phyloP scores from a whole-genome alignment of 1,284 basidiomycete genomes.

The Pulveroboletus sp. region DNA sequence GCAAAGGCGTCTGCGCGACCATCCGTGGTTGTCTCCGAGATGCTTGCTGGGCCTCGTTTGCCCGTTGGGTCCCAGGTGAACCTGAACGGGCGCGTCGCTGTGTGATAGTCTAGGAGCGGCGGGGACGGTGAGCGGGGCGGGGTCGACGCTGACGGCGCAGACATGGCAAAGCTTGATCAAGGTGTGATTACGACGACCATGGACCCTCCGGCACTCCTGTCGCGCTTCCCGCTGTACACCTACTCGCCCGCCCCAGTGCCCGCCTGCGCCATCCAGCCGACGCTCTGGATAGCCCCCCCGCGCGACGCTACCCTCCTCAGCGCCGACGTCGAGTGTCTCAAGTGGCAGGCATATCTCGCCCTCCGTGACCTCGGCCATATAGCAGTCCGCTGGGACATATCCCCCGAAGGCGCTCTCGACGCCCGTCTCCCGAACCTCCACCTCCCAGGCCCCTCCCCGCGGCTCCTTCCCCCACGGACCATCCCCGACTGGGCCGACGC shows the following conservation, averaged over 20 bases:
- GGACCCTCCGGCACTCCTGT: conserved; percentile 38
- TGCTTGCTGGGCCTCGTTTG: conserved; percentile 56
- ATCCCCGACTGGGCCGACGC: conserved; percentile 72
- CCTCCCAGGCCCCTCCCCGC: conserved; percentile 41
- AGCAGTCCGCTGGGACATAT: conserved; percentile 60
- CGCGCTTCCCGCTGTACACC: conserved; percentile 48
- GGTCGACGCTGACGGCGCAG: conserved; percentile 31
- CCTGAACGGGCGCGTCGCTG: conserved; percentile 51
- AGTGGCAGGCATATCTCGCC: conserved; percentile 81
- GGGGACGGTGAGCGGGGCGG: conserved; percentile 44
- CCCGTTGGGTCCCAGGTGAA: conserved; percentile 66
- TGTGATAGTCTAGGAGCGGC: conserved; percentile 36
- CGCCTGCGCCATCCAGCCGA: conserved; percentile 38
- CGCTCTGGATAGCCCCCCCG: conserved; percentile 62
- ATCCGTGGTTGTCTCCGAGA: conserved; percentile 59
- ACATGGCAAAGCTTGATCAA: conserved; percentile 26
- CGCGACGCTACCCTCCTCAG: conserved; percentile 49
- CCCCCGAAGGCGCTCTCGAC: conserved; percentile 62
- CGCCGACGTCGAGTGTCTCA: conserved; percentile 75
- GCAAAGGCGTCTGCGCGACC: conserved; percentile 54
- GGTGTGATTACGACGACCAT: background rate
- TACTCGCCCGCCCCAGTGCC: conserved; percentile 39
- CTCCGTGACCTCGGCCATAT: conserved; percentile 55
- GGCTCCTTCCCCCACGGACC: conserved; percentile 56
- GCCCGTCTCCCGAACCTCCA: conserved; percentile 65